Conservation (phyloP, 1,284 basidiomycete genomes). For the Rhodotorula glutinis region DNA sequence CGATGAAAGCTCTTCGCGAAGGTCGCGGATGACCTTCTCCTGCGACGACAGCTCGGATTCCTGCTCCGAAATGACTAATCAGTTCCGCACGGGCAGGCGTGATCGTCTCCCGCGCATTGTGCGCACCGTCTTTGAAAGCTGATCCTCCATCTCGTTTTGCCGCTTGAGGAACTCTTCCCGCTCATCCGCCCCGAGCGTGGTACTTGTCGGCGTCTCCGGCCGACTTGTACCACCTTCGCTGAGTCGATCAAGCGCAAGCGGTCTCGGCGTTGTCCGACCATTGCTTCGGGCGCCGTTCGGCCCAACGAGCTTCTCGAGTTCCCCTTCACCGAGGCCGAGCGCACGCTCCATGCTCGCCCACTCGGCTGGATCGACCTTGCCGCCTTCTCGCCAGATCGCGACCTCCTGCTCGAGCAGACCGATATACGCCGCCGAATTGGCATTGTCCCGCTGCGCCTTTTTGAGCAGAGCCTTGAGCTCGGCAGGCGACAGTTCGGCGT, state of each 20-base stretch:
- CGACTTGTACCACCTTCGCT: constrained; percentile 54
- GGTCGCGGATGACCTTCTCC: constrained; percentile 60
- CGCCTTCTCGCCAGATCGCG: constrained; percentile 84
- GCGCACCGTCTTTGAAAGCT: constrained; percentile 73
- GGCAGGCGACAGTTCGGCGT: constrained; percentile 92
- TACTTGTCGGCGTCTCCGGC: constrained; percentile 78
- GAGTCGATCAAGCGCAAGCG: constrained; percentile 52
- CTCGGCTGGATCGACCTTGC: constrained; percentile 75
- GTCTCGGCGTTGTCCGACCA: constrained; percentile 42
- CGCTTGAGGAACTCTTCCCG: constrained; percentile 92
- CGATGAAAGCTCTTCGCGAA: constrained; percentile 69
- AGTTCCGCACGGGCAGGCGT: no score
- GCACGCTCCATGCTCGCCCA: constrained; percentile 74
- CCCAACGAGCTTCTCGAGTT: constrained; percentile 39
- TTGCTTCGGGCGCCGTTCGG: no score
- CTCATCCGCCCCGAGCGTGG: constrained; percentile 82
- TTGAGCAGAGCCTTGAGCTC: constrained; percentile 90
- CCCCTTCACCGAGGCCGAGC: constrained; percentile 42
- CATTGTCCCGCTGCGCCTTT: constrained; percentile 83
- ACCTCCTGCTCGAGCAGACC: constrained; percentile 87
- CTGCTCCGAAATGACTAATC: constrained; percentile 42
- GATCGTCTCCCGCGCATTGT: background rate
- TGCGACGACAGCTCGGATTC: constrained; percentile 72
- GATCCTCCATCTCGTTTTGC: constrained; percentile 95
- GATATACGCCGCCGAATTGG: constrained; percentile 81